These are phyloP conservation scores for Picochlorum sp. DNA, from an alignment of 139 green algal genomes.

Conservation along the genomic window DNA sequence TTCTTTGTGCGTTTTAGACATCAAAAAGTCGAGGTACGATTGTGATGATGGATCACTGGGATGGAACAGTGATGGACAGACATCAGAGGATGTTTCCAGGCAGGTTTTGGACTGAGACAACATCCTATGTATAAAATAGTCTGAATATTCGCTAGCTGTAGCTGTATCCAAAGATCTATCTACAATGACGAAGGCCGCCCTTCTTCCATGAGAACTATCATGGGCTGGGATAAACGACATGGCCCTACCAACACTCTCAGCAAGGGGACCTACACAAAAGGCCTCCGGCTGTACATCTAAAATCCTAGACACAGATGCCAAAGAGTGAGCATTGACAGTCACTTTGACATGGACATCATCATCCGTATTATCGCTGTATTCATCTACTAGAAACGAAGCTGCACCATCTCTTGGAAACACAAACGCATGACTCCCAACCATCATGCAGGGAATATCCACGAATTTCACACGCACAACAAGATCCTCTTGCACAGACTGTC, in stretches of 20 bases:
- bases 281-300: conserved; percentile 43
- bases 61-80: conserved; percentile 7
- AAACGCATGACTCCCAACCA: not conserved
- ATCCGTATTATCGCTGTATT: not conserved
- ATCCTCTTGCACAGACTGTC: not conserved
- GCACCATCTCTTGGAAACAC: not conserved
- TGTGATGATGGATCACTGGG: not conserved
- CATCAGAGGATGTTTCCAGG: not conserved
- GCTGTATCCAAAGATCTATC: conserved; percentile 47
- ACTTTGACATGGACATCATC: conserved; percentile 17
- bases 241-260: conserved; percentile 26
- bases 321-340: conserved; percentile 41
- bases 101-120: not conserved
- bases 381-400: not conserved
- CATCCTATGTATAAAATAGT: conserved; percentile 33
- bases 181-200: conserved; percentile 40
- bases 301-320: conserved; percentile 30
- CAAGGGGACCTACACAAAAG: conserved; percentile 43
- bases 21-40: conserved; percentile 33
- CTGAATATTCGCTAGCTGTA: conserved; percentile 32
- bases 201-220: not conserved
- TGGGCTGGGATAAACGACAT: conserved; percentile 29
- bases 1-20: conserved; percentile 35
- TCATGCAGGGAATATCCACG: not conserved
- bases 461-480: not conserved